phyloP scores from a whole-genome alignment of 306 rosid species.

The Vigna mungo region DNA sequence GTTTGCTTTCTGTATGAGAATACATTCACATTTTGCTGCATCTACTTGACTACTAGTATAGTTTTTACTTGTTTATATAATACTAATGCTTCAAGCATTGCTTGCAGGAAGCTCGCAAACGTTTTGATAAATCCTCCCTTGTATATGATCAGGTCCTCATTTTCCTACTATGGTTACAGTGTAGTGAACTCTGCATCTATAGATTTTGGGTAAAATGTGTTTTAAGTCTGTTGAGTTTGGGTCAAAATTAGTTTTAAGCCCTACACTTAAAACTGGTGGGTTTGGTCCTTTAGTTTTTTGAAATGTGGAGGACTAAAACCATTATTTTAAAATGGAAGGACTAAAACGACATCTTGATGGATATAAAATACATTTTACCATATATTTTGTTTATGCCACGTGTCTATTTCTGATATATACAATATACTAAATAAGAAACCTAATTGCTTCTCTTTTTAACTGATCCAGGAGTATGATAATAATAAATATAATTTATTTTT shows the following conservation, averaged over 20 bases:
- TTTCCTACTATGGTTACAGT: slow-evolving; percentile 35
- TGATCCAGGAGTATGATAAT: slow-evolving; percentile 20
- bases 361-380: not conserved
- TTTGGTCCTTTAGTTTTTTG: not conserved
- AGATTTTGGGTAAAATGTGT: not conserved
- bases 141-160: slow-evolving; percentile 74
- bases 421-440: slow-evolving; percentile 33
- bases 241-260: not conserved
- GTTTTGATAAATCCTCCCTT: slow-evolving; percentile 79
- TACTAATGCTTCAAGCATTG: slow-evolving; percentile 45
- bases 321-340: not conserved
- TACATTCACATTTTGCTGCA: slow-evolving; percentile 30
- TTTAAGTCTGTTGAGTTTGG: not conserved
- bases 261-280: not conserved
- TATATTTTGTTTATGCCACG: slow-evolving; percentile 29
- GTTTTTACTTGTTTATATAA: not conserved
- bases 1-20: slow-evolving; percentile 26
- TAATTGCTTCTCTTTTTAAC: slow-evolving; percentile 22
- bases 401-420: slow-evolving; percentile 2
- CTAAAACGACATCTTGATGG: not conserved
- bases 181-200: slow-evolving; percentile 26
- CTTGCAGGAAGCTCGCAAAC: slow-evolving; percentile 89
- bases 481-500: slow-evolving; percentile 18
- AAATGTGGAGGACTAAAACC: not conserved
- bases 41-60: slow-evolving; percentile 30